These are phyloP conservation scores for Lumnitzera littorea DNA, from an alignment of 345 rosid species.

Conservation along the genomic window DNA sequence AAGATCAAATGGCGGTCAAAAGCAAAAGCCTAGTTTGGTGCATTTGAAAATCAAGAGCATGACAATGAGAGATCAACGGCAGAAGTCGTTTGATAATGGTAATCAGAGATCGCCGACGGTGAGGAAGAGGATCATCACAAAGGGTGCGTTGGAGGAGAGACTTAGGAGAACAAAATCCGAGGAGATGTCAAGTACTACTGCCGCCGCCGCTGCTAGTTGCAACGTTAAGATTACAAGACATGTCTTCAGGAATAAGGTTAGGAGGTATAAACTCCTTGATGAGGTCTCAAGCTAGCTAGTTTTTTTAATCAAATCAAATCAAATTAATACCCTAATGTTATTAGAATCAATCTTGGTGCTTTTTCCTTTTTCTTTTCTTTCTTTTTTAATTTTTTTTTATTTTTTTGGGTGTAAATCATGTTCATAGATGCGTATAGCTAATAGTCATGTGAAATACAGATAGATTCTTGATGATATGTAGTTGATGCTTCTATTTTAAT, in stretches of 20 bases:
- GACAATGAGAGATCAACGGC: background rate
- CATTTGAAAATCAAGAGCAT: background rate
- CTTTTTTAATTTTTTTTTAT: too few relatives aligned
- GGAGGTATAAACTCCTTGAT: slow-evolving; percentile 60
- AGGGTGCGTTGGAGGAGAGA: slow-evolving; percentile 39
- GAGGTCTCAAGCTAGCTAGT: slow-evolving; percentile 50
- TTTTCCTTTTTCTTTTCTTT: too few relatives aligned
- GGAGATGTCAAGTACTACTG: slow-evolving; percentile 14
- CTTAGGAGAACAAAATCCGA: slow-evolving; percentile 24
- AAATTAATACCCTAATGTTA: background rate
- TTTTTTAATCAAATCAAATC: background rate
- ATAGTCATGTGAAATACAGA: too few relatives aligned
- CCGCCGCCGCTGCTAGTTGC: background rate
- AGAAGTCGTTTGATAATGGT: background rate
- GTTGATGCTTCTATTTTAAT: too few relatives aligned
- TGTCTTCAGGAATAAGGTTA: slow-evolving; percentile 44
- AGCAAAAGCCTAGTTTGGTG: too few relatives aligned
- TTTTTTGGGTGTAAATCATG: too few relatives aligned
- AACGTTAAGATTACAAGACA: slow-evolving; percentile 10
- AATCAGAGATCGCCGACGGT: slow-evolving; percentile 5
- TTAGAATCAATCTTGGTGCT: background rate
- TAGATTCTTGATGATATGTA: too few relatives aligned
- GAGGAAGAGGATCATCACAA: slow-evolving; percentile 40
- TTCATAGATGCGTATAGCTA: too few relatives aligned
- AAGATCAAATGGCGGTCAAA: too few relatives aligned